A percentile compares a stretch with the other conserved stretches of the same genome.
These are phyloP conservation scores for Lactifluus subvellereus DNA, from an alignment of 768 basidiomycete species.

Conservation along the genomic window DNA sequence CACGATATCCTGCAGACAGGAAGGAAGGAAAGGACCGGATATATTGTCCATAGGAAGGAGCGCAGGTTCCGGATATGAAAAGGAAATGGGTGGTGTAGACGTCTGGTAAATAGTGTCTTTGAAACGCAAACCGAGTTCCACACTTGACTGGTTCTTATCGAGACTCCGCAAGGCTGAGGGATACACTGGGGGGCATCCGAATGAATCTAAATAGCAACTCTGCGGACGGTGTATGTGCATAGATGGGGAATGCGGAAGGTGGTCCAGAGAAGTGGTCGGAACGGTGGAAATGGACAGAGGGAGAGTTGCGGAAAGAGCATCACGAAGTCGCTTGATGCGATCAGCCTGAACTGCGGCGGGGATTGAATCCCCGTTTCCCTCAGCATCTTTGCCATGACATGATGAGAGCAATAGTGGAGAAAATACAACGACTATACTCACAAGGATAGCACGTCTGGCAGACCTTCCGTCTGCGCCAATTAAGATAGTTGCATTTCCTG, in stretches of 20 bases:
- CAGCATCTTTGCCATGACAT: constrained; percentile 50
- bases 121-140: constrained; percentile 46
- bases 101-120: constrained; percentile 66
- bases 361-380: constrained; percentile 84
- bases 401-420: constrained; percentile 13
- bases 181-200: neutral
- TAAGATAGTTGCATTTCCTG: constrained; percentile 78
- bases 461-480: constrained; percentile 83
- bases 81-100: constrained; percentile 39
- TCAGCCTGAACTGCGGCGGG: constrained; percentile 81
- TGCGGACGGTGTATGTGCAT: constrained; percentile 1
- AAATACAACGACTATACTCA: constrained; percentile 34
- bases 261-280: neutral
- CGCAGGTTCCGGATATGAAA: constrained; percentile 29
- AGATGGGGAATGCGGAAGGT: neutral
- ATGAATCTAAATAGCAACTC: constrained; percentile 1
- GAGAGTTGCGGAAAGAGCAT: constrained; percentile 42
- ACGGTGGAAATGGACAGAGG: constrained; percentile 2
- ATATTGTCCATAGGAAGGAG: constrained; percentile 25
- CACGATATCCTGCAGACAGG: constrained; percentile 71
- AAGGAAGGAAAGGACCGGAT: constrained; percentile 53
- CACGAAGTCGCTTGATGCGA: constrained; percentile 72
- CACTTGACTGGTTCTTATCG: constrained; percentile 28
- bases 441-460: constrained; percentile 87
- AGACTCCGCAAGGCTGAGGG: neutral